Evolutionary conservation across 2,329 filamentous ascomycete species (phyloP), one percentile per base, ranked within the genome.

Genomic region (Hypocrella siamensis): DNA sequence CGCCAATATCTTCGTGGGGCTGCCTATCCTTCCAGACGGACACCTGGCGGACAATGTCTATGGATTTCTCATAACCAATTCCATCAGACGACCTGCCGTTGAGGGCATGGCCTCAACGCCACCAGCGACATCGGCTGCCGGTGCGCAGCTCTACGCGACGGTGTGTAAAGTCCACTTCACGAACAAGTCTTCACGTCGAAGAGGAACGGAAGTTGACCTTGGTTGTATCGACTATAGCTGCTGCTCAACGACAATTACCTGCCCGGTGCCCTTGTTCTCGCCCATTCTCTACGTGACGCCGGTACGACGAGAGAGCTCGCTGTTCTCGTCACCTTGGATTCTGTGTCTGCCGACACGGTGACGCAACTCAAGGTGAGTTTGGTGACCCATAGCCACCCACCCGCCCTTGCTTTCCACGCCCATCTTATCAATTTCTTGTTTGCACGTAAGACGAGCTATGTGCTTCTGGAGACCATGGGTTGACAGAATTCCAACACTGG

Each of bases 161-260:
- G 67, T 72, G 56, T 45, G 65, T 64, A 27, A 17, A 28, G 35
- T 17, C 18, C 12, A 25, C 16, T 31, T 9, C 26, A 27, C n/a
- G n/a, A 2, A 11, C 8, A 12, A 22, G 21, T 12, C 18, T 7
- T 8, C 14, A 5, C 10, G 17, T 11, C 9, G 21, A 12, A 22
- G 21, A 22, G 21, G 21, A 22, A 14, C 14, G 12, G 3, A 9
- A 16, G 9, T 25, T 31, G 40, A 47, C 57, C n/a, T n/a, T n/a
- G n/a, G n/a, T n/a, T n/a, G n/a, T n/a, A n/a, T 14, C 25, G 9
- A 26, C 25, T 14, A 14, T 26, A 94, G 88, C 80, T 98, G 54
- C 73, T 96, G 35, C 65, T 93, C 61, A 93, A 74, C 61, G 86
- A 98, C 60, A 71, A 71, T 40, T 98, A 98, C 57, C 72, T 98